Evolutionary conservation across 176 grass and related monocot species (phyloP), one percentile per base, ranked within the genome.

Genomic region (Eleusine coracana): DNA sequence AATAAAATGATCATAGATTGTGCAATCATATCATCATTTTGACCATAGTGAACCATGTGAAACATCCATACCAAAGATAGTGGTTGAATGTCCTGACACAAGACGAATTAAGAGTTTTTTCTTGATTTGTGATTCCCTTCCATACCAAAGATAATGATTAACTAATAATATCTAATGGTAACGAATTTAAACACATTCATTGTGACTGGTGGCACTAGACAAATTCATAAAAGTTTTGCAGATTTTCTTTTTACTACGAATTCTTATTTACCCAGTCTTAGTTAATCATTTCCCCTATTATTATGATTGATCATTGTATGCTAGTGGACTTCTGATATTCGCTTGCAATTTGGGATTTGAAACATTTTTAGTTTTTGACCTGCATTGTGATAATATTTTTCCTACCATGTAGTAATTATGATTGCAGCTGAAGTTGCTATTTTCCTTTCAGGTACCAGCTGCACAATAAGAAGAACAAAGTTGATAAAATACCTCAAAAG

Each of bases 381-480:
- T 82, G 79, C 62, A 67, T 60, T 68, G 5, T 78, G 51, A 86
- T 45, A 14, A 56, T 81, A 68, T 76, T 76, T 71, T 77, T 56
- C 12, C 6, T 80, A 61, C 36, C 21, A 82, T 77, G 13, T 13
- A 56, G 16, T 86, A 65, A 51, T 78, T 71, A 82, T 49, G 18
- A 50, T 80, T 65, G 29, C 40, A 18, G 16, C 65, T 71, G 13
- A 91, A 80, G 37, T 84, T 88, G 20, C 52, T 90, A 52, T 9
- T 66, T 91, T 84, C 83, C 41, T 84, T 80, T 77, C 80, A 98
- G 96, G 82, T 45, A 88, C 83, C 83, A 93, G 41, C 76, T 94
- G 80, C 81, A 89, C 78, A 75, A 50, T 79, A 99, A 90, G 93
- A 99, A 92, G 74, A 96, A 85, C 29, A 99, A 92, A 71, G 77